A percentile compares a stretch with the other conserved stretches of the same genome.
Conservation (phyloP, 305 asterid genomes). For the Plantago rigida region DNA sequence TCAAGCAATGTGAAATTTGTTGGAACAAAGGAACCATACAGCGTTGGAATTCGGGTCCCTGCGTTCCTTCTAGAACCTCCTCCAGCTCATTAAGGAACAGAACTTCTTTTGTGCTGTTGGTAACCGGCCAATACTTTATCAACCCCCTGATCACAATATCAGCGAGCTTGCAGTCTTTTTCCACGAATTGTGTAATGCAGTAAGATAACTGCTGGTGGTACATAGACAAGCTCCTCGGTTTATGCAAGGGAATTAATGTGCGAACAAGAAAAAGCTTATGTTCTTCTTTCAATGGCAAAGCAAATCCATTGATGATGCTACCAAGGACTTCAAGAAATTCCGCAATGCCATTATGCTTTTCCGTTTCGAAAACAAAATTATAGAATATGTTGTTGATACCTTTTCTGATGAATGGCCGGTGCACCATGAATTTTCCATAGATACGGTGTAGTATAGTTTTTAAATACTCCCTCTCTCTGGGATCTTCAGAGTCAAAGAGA, state of each 20-base stretch:
- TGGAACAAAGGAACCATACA: slow-evolving; percentile 73
- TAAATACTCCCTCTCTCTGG: slow-evolving; percentile 36
- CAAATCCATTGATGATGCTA: slow-evolving; percentile 74
- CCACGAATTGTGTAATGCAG: slow-evolving; percentile 65
- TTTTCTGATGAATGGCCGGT: slow-evolving; percentile 71
- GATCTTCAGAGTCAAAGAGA: slow-evolving; percentile 58
- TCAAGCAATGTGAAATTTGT: slow-evolving; percentile 63
- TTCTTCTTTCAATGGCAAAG: slow-evolving; percentile 76
- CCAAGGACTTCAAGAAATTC: slow-evolving; percentile 73
- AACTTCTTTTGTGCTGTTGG: slow-evolving; percentile 72
- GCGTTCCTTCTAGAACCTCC: slow-evolving; percentile 74
- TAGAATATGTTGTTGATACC: slow-evolving; percentile 68
- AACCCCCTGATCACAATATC: slow-evolving; percentile 64
- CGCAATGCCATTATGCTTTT: slow-evolving; percentile 64
- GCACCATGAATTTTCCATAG: slow-evolving; percentile 82
- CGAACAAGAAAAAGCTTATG: slow-evolving; percentile 68
- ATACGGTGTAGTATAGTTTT: slow-evolving; percentile 70
- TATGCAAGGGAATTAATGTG: slow-evolving; percentile 68
- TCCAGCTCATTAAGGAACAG: slow-evolving; percentile 76
- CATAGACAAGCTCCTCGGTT: slow-evolving; percentile 68
- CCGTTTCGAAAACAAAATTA: slow-evolving; percentile 64
- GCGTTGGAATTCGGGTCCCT: slow-evolving; percentile 62
- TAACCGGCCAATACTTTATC: slow-evolving; percentile 72
- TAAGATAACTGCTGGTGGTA: slow-evolving; percentile 75
- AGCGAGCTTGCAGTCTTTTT: slow-evolving; percentile 80